These are phyloP conservation scores for Daldinia loculata DNA, from an alignment of 495 filamentous ascomycete genomes.

Conservation along the genomic window DNA sequence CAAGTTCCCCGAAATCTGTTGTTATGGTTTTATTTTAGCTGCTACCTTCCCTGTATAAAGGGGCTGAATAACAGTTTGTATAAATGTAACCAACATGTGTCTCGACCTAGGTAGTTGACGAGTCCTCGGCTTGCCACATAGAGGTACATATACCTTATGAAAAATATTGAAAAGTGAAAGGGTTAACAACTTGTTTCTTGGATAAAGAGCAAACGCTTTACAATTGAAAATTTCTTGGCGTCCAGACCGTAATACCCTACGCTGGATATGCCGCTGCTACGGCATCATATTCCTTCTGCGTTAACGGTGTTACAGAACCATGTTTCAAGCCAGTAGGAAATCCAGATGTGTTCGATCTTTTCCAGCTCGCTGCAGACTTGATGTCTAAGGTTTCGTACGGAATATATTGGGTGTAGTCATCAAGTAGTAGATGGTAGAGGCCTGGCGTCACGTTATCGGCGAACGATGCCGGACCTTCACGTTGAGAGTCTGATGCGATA, in stretches of 20 bases:
- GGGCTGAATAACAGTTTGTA: no score
- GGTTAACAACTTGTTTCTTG: no score
- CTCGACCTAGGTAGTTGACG: no score
- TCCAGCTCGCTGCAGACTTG: slow-evolving; percentile 36
- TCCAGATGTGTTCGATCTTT: slow-evolving; percentile 32
- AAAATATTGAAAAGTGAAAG: no score
- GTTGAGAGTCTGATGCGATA: slow-evolving; percentile 32
- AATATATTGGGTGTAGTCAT: slow-evolving; percentile 51
- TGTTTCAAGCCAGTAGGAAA: slow-evolving; percentile 50
- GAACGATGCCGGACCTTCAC: slow-evolving; percentile 50
- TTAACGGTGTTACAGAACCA: slow-evolving; percentile 48
- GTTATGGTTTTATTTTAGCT: no score
- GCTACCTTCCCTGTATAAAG: no score
- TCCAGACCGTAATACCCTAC: neutral
- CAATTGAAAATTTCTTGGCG: neutral
- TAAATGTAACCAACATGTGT: no score
- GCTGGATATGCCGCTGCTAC: slow-evolving; percentile 43
- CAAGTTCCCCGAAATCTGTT: no score
- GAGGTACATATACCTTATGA: no score
- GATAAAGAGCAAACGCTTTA: neutral
- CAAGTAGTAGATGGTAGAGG: slow-evolving; percentile 48
- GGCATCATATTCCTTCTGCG: slow-evolving; percentile 42
- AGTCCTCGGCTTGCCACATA: no score
- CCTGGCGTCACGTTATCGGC: slow-evolving; percentile 46
- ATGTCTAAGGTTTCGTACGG: slow-evolving; percentile 46